Evolutionary conservation across 2,329 filamentous ascomycete species (phyloP).

Genomic region (Aspergillus tubingensis): DNA sequence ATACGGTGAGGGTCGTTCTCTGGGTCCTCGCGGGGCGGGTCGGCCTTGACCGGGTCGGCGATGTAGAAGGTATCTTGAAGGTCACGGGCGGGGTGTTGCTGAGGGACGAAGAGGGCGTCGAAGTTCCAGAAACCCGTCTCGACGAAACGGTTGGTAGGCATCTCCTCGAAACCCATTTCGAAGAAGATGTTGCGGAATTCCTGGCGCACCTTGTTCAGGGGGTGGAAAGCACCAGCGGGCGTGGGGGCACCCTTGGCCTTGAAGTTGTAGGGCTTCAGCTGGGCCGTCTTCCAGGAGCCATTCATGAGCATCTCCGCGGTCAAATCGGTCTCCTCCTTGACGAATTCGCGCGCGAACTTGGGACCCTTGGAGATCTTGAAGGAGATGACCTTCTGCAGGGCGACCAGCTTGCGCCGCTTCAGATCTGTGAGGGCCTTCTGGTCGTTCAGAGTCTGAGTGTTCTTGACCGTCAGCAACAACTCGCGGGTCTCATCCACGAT

Average conservation of each 20-base stretch:
- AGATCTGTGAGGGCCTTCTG: slow-evolving; percentile 76
- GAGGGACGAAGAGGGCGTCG: slow-evolving; percentile 92
- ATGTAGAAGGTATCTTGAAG: slow-evolving; percentile 99
- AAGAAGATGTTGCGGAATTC: slow-evolving; percentile 99
- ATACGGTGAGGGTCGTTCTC: slow-evolving; percentile 39
- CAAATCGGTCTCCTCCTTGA: slow-evolving; percentile 91
- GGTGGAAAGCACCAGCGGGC: slow-evolving; percentile 53
- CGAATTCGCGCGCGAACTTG: slow-evolving; percentile 85
- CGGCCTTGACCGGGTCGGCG: slow-evolving; percentile 78
- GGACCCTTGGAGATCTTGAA: slow-evolving; percentile 83
- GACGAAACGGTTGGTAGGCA: slow-evolving; percentile 91
- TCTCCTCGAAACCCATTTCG: slow-evolving; percentile 97
- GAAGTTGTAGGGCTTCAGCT: slow-evolving; percentile 84
- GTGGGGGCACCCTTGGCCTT: slow-evolving; percentile 63
- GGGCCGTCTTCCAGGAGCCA: slow-evolving; percentile 88
- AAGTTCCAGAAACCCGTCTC: slow-evolving; percentile 99
- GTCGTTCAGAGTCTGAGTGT: slow-evolving; percentile 69
- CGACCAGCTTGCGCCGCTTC: slow-evolving; percentile 89
- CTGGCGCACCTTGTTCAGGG: slow-evolving; percentile 86
- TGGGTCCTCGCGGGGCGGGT: slow-evolving; percentile 63
- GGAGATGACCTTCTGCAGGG: slow-evolving; percentile 77
- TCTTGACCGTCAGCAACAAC: slow-evolving; percentile 71
- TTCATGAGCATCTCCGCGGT: slow-evolving; percentile 86
- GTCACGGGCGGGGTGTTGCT: slow-evolving; percentile 96
- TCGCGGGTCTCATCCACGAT: slow-evolving; percentile 79